These are phyloP conservation scores for Emydomyces testavorans DNA, from an alignment of 2,329 filamentous ascomycete species.

Conservation along the genomic window DNA sequence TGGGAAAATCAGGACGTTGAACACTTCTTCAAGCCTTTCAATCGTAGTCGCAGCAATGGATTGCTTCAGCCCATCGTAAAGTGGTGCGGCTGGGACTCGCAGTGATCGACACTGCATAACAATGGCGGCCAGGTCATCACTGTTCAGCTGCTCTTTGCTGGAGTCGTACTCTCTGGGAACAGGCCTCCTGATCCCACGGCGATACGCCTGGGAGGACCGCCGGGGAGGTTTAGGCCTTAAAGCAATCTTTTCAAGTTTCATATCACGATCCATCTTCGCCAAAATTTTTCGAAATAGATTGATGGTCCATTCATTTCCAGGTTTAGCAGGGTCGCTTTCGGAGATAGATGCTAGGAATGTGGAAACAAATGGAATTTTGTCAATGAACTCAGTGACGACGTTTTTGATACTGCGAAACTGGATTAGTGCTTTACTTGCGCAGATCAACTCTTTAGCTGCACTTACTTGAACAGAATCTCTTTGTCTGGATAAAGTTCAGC, in stretches of 20 bases:
- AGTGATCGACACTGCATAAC: background rate
- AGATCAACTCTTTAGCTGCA: background rate
- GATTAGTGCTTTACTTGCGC: background rate
- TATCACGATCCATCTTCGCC: background rate
- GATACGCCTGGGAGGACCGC: background rate
- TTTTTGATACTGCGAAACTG: background rate
- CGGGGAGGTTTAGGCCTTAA: too few species aligned
- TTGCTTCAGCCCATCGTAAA: background rate
- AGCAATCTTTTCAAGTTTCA: background rate
- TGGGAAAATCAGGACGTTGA: background rate
- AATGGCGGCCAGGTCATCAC: background rate
- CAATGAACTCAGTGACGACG: background rate
- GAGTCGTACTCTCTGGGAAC: background rate
- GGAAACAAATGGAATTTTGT: background rate
- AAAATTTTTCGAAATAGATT: background rate
- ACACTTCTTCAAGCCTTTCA: background rate
- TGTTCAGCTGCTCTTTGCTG: background rate
- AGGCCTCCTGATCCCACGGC: background rate
- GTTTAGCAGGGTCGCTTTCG: background rate
- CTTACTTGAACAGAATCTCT: background rate
- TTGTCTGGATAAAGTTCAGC: background rate
- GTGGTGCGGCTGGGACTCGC: background rate
- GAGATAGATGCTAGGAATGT: background rate
- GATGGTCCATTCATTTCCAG: background rate
- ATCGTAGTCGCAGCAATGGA: background rate